phyloP scores from a whole-genome alignment of 2,329 filamentous ascomycete species.

The Fusarium irregulare region DNA sequence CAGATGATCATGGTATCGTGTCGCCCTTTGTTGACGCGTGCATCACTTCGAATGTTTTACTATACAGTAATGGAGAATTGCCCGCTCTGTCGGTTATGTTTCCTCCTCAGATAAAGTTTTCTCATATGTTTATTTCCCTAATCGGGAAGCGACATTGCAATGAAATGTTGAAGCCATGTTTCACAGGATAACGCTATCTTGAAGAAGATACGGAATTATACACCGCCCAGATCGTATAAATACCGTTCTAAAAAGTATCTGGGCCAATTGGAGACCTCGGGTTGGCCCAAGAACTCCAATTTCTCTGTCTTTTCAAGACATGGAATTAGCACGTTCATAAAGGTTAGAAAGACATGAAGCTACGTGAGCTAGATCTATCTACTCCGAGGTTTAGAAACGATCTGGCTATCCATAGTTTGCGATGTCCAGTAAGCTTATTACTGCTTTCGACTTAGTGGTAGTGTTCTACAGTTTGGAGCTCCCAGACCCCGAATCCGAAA shows the following conservation, averaged over 20 bases:
- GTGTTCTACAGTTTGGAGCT: not conserved
- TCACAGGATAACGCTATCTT: conserved; percentile 24
- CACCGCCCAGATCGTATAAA: not conserved
- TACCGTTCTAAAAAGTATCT: not conserved
- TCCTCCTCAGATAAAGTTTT: conserved; percentile 2
- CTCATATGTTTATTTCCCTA: conserved; percentile 1
- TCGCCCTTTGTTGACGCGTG: not conserved
- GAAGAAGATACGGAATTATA: not conserved
- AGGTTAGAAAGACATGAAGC: not conserved
- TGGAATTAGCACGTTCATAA: not conserved
- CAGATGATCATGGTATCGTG: not conserved
- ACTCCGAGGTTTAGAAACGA: not conserved
- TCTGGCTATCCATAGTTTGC: not conserved
- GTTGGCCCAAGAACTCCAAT: not conserved
- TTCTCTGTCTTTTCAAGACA: not conserved
- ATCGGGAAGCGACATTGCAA: not conserved
- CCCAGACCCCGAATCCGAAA: not conserved
- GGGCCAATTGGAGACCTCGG: not conserved
- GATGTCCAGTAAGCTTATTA: not conserved
- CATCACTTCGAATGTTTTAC: not conserved
- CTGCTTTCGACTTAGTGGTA: not conserved
- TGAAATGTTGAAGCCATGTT: conserved; percentile 22
- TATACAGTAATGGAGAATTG: not conserved
- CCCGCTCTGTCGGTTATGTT: not conserved
- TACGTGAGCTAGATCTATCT: not conserved